Percentiles rank a stretch among this genome's conserved stretches.
These are phyloP conservation scores for Pseudoperonospora humuli DNA, from an alignment of 352 stramenopile genomes.

Conservation along the genomic window DNA sequence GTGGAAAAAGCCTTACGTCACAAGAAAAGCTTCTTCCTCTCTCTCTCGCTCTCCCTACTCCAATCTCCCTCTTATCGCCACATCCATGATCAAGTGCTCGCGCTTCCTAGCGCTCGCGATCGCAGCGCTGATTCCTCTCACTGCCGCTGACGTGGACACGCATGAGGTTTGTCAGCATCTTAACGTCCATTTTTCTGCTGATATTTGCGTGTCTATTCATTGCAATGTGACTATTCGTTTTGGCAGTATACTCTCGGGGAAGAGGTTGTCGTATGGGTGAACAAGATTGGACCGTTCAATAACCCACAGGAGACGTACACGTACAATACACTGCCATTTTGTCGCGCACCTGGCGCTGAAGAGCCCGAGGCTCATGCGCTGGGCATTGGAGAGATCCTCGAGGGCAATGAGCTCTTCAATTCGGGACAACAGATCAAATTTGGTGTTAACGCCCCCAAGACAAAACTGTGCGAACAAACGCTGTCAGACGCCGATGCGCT, in stretches of 20 bases:
- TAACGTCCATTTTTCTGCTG: no score
- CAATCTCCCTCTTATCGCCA: no score
- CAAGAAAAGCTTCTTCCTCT: no score
- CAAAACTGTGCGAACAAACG: conserved; percentile 68
- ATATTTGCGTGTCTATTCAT: no score
- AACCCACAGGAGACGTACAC: conserved; percentile 99
- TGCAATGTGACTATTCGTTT: background rate
- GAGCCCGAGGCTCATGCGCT: conserved; percentile 78
- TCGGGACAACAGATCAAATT: conserved; percentile 85
- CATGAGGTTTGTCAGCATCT: no score
- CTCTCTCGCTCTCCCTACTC: no score
- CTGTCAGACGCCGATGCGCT: conserved; percentile 64
- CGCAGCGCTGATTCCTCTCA: no score
- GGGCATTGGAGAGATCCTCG: conserved; percentile 93
- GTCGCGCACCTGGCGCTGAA: conserved; percentile 82
- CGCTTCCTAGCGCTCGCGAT: no score
- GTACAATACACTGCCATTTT: conserved; percentile 99
- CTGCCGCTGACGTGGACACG: no score
- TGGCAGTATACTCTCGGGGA: conserved; percentile 62
- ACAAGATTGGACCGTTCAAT: conserved; percentile 96
- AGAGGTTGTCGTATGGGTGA: conserved; percentile 92
- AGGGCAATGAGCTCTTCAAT: conserved; percentile 93
- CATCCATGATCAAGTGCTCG: no score
- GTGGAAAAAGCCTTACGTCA: no score
- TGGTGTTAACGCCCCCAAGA: conserved; percentile 50